Evolutionary conservation across 1,139 yeast species (phyloP).

Genomic region (Kodamaea sp.): DNA sequence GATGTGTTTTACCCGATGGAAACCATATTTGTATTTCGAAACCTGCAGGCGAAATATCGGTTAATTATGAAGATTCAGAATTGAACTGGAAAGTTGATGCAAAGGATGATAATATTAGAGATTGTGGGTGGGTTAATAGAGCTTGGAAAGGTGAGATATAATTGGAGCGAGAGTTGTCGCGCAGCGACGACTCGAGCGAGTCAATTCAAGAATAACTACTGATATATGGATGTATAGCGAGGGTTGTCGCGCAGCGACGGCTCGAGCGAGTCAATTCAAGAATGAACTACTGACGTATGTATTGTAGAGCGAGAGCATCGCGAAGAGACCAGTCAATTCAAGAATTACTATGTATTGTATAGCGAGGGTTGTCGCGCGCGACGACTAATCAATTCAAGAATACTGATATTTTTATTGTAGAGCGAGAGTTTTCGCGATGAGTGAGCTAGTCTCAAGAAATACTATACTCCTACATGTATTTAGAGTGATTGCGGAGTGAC

Average conservation of each 20-base stretch:
- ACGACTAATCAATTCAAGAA: no score
- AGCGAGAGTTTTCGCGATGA: slow-evolving; percentile 1
- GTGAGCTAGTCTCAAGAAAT: not conserved
- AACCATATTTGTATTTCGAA: slow-evolving; percentile 75
- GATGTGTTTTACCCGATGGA: slow-evolving; percentile 71
- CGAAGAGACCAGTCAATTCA: no score
- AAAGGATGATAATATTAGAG: slow-evolving; percentile 53
- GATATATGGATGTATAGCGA: slow-evolving; percentile 3
- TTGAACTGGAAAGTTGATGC: slow-evolving; percentile 52
- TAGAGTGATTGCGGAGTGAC: no score
- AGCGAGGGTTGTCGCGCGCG: slow-evolving; percentile 2
- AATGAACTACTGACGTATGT: not conserved
- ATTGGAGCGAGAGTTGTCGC: not conserved
- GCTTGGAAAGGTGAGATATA: slow-evolving; percentile 46
- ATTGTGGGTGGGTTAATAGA: slow-evolving; percentile 72
- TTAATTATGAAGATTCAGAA: slow-evolving; percentile 45
- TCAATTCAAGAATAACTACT: no score
- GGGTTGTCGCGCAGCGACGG: slow-evolving; percentile 5
- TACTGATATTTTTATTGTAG: no score
- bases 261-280: slow-evolving; percentile 3
- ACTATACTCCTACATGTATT: no score
- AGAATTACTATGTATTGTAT: no score
- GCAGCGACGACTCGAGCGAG: no score
- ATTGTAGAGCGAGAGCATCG: slow-evolving; percentile 8
- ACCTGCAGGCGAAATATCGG: slow-evolving; percentile 53